Base-by-base conservation (phyloP, 345 rosid genomes). In the Corchorus capsularis region DNA sequence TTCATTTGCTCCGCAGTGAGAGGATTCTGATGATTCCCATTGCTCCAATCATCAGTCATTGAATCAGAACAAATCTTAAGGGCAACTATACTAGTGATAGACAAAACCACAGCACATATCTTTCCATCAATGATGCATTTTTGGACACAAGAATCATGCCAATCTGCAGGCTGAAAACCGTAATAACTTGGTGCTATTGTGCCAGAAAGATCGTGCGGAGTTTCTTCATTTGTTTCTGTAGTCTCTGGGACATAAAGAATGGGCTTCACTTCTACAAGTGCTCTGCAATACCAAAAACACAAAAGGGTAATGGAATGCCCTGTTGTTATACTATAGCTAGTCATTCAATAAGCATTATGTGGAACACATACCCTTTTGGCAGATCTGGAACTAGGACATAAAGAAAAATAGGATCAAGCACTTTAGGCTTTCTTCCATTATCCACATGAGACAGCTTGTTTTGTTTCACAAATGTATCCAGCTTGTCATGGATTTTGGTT, bases 261-360 rank as follows among this genome's bases (percentile, higher is more conserved):
- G 54, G 99, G 98, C 83, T 96, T 96, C 72, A 93, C 85, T 89
- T 96, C 99, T 77, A 96, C 93, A 72, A 87, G 84, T 34, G 98
- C 93, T 55, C 99, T 96, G 87, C 79, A 85, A 84, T 59, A 72
- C 61, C 63, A 63, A 60, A 81, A 62, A 54, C 22, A 54, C 22
- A 37, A 8, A 50, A 64, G 13, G 13, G 16, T n/a, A 1, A 46
- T 45, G 50, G 46, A 74, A 22, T 8, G 64, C 63, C 57, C 56
- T 22, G 34, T 37, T 8, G 72, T 49, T 8, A 68, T 56, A 50
- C 37, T 27, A 20, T 16, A 11, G 15, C 39, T 59, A 39, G 37
- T 57, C 54, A 22, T 37, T 35, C 45, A 49, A 3, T 19, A 46
- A 37, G 35, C 1, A 63, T 4, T 17, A 67, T 32, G 34, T 2